Evolutionary conservation across 352 stramenopile genomes (phyloP).

Genomic region (Chrysophaeum taylorii): DNA sequence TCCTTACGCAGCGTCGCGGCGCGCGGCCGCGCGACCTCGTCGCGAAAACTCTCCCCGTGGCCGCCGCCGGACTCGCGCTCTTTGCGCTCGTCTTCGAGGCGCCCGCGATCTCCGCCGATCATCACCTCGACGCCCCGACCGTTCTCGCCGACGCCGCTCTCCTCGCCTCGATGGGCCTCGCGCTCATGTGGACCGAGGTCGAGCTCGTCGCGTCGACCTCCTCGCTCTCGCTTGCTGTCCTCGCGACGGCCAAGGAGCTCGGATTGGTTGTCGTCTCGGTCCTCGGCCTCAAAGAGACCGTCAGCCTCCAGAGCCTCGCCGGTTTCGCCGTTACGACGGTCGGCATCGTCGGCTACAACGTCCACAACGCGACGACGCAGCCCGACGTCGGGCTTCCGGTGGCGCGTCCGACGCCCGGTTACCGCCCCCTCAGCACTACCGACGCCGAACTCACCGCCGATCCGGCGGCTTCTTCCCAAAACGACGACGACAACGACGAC

Average conservation of each 20-base stretch:
- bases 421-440: too few relatives aligned
- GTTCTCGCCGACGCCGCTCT: background rate
- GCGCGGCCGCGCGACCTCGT: background rate
- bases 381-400: too few relatives aligned
- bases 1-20: background rate
- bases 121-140: background rate
- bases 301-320: background rate
- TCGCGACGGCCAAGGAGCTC: background rate
- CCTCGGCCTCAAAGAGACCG: background rate
- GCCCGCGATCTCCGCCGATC: background rate
- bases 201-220: background rate
- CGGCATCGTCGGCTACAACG: conserved; percentile 9
- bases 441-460: too few relatives aligned
- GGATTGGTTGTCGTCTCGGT: background rate
- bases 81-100: background rate
- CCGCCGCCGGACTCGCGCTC: background rate
- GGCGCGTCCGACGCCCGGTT: too few relatives aligned
- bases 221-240: background rate
- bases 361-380: background rate
- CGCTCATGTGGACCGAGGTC: background rate
- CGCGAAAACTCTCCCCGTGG: background rate
- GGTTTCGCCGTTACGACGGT: background rate
- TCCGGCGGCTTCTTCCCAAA: too few relatives aligned
- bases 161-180: background rate
- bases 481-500: too few relatives aligned